phyloP scores from a whole-genome alignment of 75 land plant genomes.

The Chamaecyparis obtusa region DNA sequence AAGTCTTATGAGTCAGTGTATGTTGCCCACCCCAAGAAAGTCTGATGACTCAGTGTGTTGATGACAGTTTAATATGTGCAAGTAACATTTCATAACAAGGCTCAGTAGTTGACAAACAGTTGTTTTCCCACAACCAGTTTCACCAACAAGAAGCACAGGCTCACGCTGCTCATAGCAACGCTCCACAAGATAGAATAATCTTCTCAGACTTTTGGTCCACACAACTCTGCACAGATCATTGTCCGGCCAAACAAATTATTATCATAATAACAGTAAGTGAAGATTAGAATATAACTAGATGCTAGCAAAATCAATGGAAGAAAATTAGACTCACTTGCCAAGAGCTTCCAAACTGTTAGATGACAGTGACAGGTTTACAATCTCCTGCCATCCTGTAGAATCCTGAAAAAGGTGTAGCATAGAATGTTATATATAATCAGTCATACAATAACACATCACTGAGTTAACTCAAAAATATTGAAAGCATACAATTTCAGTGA shows the following conservation, averaged over 20 bases:
- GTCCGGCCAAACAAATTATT: background rate
- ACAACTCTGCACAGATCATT: conserved; percentile 55
- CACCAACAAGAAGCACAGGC: conserved; percentile 97
- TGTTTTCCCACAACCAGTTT: conserved; percentile 98
- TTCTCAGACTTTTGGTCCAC: conserved; percentile 81
- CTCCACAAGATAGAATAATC: conserved; percentile 77
- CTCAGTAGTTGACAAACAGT: conserved; percentile 89
- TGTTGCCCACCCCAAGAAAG: conserved; percentile 75
- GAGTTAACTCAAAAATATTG: background rate
- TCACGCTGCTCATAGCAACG: conserved; percentile 78
- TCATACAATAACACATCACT: background rate
- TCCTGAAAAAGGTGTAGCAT: conserved; percentile 2
- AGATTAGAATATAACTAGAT: background rate
- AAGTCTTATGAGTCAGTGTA: conserved; percentile 74
- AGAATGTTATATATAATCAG: background rate
- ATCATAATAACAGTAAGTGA: background rate
- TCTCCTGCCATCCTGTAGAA: conserved; percentile 12
- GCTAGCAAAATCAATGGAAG: background rate
- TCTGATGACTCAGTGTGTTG: conserved; percentile 97
- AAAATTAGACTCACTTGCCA: conserved; percentile 30
- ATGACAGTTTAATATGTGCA: conserved; percentile 94
- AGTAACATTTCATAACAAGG: conserved; percentile 27
- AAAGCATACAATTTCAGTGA: background rate
- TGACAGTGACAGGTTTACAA: background rate
- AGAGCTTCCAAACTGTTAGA: conserved; percentile 15